Evolutionary conservation across 23 red algal species (phyloP).

Genomic region (Pyropia haitanensis): DNA sequence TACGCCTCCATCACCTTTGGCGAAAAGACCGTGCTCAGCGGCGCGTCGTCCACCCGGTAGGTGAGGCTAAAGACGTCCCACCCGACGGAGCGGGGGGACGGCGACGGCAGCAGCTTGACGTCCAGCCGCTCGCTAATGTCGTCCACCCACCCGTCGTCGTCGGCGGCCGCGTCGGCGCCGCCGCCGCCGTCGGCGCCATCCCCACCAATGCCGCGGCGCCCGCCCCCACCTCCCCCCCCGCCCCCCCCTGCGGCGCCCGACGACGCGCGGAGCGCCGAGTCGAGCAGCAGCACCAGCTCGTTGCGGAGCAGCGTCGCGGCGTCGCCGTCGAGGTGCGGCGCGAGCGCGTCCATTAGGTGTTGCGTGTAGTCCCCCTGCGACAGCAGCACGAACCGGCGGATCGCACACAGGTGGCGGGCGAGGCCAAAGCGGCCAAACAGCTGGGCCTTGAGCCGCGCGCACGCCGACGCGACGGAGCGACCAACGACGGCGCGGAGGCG

Average conservation of each 20-base stretch:
- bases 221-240: too few relatives aligned
- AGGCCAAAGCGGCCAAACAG: conserved; percentile 71
- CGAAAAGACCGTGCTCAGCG: conserved; percentile 73
- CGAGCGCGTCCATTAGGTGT: conserved; percentile 59
- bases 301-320: conserved; percentile 39
- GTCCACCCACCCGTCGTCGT: conserved; percentile 28
- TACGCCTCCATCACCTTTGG: conserved; percentile 83
- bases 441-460: conserved; percentile 43
- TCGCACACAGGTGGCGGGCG: conserved; percentile 51
- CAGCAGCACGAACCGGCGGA: conserved; percentile 54
- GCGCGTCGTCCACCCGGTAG: conserved; percentile 74
- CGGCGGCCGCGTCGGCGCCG: too few relatives aligned
- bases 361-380: conserved; percentile 81
- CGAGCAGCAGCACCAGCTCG: conserved; percentile 59
- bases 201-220: too few relatives aligned
- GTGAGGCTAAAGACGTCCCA: conserved; percentile 79
- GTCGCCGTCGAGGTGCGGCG: conserved; percentile 46
- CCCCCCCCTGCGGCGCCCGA: conserved; percentile 23
- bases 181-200: too few relatives aligned
- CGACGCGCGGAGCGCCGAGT: conserved; percentile 39
- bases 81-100: conserved; percentile 20
- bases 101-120: conserved; percentile 36
- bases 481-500: conserved; percentile 28
- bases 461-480: conserved; percentile 24
- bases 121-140: conserved; percentile 77